Evolutionary conservation across 306 rosid genomes (phyloP).

Genomic region (Medicago arabica): DNA sequence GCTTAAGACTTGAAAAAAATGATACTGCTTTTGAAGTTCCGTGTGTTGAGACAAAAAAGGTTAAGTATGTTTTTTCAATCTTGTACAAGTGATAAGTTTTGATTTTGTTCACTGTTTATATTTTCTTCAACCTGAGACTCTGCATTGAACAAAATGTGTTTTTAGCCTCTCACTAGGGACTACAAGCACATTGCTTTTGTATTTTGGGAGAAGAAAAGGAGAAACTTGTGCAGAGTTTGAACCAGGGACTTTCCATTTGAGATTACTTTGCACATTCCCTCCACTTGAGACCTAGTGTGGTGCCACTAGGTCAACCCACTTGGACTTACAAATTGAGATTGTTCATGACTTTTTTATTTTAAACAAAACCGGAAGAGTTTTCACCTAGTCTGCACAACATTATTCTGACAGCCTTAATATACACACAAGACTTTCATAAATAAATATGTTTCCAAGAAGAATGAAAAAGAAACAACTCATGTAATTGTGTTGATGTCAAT

Average conservation of each 20-base stretch:
- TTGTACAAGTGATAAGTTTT: not conserved
- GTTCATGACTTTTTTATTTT: not conserved
- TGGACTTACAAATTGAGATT: not conserved
- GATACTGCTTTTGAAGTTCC: not conserved
- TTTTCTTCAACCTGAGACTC: not conserved
- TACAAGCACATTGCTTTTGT: not conserved
- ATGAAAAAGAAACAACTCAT: not conserved
- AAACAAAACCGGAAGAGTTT: not conserved
- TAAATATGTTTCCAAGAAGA: not conserved
- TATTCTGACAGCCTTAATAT: not conserved
- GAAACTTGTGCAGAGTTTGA: not conserved
- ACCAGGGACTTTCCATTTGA: not conserved
- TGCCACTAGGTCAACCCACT: not conserved
- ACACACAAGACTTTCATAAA: not conserved
- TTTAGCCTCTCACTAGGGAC: not conserved
- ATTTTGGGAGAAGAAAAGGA: not conserved
- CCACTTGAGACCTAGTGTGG: not conserved
- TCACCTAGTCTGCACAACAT: slow-evolving; percentile 6
- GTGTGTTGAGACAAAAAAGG: not conserved
- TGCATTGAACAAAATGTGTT: not conserved
- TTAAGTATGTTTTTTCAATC: not conserved
- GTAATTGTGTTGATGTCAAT: not conserved
- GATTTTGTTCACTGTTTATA: not conserved
- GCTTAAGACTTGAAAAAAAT: too few relatives aligned
- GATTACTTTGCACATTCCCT: not conserved